Percentiles rank a stretch among this genome's conserved stretches.
Conservation (phyloP, 192 early-diverging fungal species). For the Backusella mclennaniae region DNA sequence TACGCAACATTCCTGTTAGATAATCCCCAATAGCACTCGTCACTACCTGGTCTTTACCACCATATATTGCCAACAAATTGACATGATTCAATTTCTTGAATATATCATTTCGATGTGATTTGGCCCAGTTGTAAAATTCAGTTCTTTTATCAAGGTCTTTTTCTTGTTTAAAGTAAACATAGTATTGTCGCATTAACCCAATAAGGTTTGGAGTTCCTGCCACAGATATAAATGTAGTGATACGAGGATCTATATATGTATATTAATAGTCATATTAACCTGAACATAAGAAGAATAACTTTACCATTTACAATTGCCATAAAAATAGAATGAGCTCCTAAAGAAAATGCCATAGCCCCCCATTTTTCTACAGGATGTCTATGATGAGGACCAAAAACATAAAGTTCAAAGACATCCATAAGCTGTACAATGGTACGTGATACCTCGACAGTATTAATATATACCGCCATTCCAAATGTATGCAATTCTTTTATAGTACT, state of each 20-base stretch:
- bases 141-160: background rate
- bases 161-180: rapidly evolving
- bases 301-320: background rate
- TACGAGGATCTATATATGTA: background rate
- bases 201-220: background rate
- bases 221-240: background rate
- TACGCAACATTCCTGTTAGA: background rate
- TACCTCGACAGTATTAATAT: background rate
- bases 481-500: background rate
- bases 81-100: background rate
- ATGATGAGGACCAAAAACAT: background rate
- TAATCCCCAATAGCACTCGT: background rate
- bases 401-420: background rate
- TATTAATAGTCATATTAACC: background rate
- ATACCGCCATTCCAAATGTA: background rate
- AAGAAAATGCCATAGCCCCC: background rate
- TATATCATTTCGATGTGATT: background rate
- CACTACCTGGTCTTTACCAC: background rate
- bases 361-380: background rate
- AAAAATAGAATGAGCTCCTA: background rate
- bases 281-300: background rate
- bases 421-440: background rate
- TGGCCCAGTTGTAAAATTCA: background rate
- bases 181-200: background rate
- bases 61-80: background rate